Conservation (phyloP, 2,329 filamentous ascomycete species). For the Pyrenophora tritici-repentis region DNA sequence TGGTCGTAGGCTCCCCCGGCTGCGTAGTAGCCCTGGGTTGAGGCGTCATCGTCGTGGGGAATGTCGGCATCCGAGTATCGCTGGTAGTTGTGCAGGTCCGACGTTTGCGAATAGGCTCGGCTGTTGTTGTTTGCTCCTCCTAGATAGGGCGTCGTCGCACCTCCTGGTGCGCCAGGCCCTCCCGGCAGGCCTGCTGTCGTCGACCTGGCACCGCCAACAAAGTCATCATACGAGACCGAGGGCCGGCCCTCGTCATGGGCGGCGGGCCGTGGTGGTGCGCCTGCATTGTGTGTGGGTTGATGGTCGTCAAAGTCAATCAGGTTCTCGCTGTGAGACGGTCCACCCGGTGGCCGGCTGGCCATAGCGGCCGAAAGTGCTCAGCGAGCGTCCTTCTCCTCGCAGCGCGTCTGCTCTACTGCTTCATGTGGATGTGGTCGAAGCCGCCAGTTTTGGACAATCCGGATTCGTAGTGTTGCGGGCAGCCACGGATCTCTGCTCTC, state of each 20-base stretch:
- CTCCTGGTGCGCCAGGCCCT: constrained; percentile 49
- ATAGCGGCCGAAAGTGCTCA: constrained; percentile 44
- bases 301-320: constrained; percentile 76
- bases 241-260: constrained; percentile 80
- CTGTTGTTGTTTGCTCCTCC: constrained; percentile 38
- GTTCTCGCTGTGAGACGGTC: constrained; percentile 57
- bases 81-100: constrained; percentile 84
- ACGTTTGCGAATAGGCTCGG: constrained; percentile 71
- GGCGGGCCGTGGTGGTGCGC: constrained; percentile 76
- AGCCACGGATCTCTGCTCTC: constrained; percentile 15
- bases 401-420: constrained; percentile 24
- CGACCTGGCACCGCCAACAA: constrained; percentile 72
- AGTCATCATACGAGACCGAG: constrained; percentile 93
- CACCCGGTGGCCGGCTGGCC: constrained; percentile 61
- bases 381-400: constrained; percentile 26
- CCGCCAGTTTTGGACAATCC: neutral
- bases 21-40: constrained; percentile 76
- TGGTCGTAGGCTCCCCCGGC: constrained; percentile 65
- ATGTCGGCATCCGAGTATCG: constrained; percentile 91
- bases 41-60: constrained; percentile 75
- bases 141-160: constrained; percentile 42
- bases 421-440: constrained; percentile 40
- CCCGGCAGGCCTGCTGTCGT: constrained; percentile 49
- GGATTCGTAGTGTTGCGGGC: constrained; percentile 6
- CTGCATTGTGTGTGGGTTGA: constrained; percentile 72